phyloP scores from a whole-genome alignment of 495 filamentous ascomycete genomes.

The Alectoria sarmentosa region DNA sequence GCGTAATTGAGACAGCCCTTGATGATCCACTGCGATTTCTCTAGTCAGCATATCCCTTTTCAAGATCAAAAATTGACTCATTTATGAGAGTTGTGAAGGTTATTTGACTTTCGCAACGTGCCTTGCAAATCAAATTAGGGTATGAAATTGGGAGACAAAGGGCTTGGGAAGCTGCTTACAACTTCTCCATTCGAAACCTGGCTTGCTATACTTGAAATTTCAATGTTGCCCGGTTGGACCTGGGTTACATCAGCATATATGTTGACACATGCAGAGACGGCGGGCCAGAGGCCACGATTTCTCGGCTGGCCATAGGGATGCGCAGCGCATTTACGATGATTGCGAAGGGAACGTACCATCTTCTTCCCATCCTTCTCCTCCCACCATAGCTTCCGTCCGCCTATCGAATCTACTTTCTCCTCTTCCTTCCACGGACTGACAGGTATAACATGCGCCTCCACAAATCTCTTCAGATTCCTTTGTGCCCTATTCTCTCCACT shows the following conservation, averaged over 20 bases:
- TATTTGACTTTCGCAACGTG: not conserved
- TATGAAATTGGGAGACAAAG: not conserved
- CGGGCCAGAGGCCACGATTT: not conserved
- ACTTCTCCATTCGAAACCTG: conserved; percentile 81
- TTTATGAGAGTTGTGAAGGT: not conserved
- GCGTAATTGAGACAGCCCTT: conserved; percentile 59
- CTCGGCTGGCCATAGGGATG: too few relatives aligned
- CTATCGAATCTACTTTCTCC: conserved; percentile 62
- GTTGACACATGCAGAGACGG: not conserved
- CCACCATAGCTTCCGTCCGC: conserved; percentile 75
- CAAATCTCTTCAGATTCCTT: conserved; percentile 72
- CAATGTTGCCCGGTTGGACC: conserved; percentile 74
- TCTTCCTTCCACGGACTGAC: conserved; percentile 73
- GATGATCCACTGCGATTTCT: conserved; percentile 47
- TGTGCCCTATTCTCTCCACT: conserved; percentile 74
- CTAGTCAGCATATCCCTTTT: not conserved
- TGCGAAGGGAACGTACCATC: conserved; percentile 42
- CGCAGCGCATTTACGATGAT: too few relatives aligned
- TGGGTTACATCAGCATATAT: conserved; percentile 30
- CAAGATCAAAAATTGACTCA: not conserved
- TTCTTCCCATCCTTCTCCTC: conserved; percentile 66
- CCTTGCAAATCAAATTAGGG: not conserved
- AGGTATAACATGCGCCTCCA: conserved; percentile 77
- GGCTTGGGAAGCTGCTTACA: not conserved
- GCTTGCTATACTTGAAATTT: conserved; percentile 63